These are phyloP conservation scores for Phlyctochytrium bullatum DNA, from an alignment of 192 early-diverging fungal species.

Conservation along the genomic window DNA sequence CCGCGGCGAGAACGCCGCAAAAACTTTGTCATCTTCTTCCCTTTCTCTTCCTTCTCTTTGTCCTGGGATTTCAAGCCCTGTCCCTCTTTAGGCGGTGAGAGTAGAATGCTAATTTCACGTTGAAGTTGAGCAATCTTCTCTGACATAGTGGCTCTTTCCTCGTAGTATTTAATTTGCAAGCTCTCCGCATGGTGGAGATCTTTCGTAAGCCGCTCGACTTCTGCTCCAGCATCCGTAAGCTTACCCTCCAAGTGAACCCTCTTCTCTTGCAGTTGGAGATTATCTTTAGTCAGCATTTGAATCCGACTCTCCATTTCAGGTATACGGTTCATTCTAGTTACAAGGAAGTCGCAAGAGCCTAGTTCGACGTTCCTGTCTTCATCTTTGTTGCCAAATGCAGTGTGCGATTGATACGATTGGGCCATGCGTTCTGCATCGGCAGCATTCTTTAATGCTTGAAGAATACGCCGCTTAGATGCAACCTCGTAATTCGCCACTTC, in stretches of 20 bases:
- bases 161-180: background rate
- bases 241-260: background rate
- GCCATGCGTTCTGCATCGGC: too few relatives aligned
- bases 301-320: background rate
- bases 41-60: background rate
- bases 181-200: background rate
- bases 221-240: background rate
- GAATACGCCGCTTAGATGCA: too few relatives aligned
- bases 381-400: too few relatives aligned
- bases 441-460: too few relatives aligned
- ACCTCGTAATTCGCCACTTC: too few relatives aligned
- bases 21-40: constrained; percentile 1
- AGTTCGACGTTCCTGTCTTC: too few relatives aligned
- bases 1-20: background rate
- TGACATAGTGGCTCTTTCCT: background rate
- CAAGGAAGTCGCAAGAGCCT: too few relatives aligned
- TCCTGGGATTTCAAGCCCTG: background rate
- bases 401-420: too few relatives aligned
- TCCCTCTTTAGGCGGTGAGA: background rate
- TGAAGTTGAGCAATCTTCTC: background rate
- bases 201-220: background rate
- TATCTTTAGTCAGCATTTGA: background rate
- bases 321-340: background rate
- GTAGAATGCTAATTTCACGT: background rate
- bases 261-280: background rate